A percentile compares a stretch with the other conserved stretches of the same genome.
These are phyloP conservation scores for Ceratobasidium sp. DNA, from an alignment of 1,284 basidiomycete species.

Conservation along the genomic window DNA sequence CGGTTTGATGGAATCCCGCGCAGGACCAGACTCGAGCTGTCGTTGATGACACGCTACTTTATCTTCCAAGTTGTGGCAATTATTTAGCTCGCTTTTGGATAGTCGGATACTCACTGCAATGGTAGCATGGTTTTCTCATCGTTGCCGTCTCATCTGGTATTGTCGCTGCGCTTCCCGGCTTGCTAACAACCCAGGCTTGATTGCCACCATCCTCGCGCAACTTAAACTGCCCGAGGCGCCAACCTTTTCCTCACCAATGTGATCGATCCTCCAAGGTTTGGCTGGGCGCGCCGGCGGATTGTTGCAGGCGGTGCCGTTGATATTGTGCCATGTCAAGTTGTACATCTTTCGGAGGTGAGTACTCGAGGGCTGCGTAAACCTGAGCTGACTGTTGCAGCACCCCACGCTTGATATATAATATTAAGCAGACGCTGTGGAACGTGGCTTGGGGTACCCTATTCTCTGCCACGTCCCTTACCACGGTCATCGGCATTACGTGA, in stretches of 20 bases:
- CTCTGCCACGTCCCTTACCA: constrained; percentile 55
- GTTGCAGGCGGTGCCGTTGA: constrained; percentile 71
- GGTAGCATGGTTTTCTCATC: constrained; percentile 72
- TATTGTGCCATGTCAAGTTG: constrained; percentile 75
- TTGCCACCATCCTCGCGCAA: constrained; percentile 65
- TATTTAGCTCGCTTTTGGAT: constrained; percentile 44
- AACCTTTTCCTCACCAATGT: constrained; percentile 83
- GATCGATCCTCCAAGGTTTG: constrained; percentile 25
- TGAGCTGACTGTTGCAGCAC: constrained; percentile 56
- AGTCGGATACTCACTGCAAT: constrained; percentile 54
- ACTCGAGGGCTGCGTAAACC: constrained; percentile 59
- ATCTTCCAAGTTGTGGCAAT: constrained; percentile 78
- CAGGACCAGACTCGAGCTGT: constrained; percentile 77
- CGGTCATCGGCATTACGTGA: constrained; percentile 52
- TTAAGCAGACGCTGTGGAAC: constrained; percentile 57
- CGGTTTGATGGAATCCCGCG: constrained; percentile 81
- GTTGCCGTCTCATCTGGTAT: constrained; percentile 77
- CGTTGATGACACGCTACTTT: constrained; percentile 81
- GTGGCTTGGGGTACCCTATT: constrained; percentile 91
- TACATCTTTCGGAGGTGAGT: constrained; percentile 61
- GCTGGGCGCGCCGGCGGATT: constrained; percentile 67
- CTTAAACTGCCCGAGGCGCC: constrained; percentile 75
- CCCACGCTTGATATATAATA: constrained; percentile 58
- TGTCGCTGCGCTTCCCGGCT: constrained; percentile 61
- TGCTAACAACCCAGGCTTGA: constrained; percentile 67